Evolutionary conservation across 1,284 basidiomycete species (phyloP), one percentile per base, ranked within the genome.

Genomic region (Ustilago crameri): DNA sequence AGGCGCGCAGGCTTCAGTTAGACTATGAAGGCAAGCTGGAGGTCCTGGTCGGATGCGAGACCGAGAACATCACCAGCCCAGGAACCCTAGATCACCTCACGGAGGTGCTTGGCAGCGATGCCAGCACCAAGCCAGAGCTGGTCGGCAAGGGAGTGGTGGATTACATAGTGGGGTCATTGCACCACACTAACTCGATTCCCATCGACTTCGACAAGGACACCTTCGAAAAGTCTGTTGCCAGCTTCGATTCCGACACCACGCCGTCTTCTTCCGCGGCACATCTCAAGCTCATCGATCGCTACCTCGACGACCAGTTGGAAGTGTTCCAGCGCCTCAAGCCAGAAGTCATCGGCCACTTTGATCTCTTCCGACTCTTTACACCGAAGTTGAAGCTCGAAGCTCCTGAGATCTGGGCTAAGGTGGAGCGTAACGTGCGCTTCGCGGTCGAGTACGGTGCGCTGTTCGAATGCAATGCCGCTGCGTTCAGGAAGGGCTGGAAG

Each of bases 381-480:
- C 78, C 76, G 0, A 10, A 38, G 5, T 24, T 87, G 95, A 0
- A 94, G 91, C 91, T 85, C 86, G 86, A 30, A 91, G 66, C 46
- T 10, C 27, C 40, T 2, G 30, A 44, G 8, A 32, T 76, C 1
- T 90, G 89, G 88, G 82, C 85, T 32, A 89, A 88, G 79, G 85
- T 94, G 27, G 86, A 88, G 79, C 85, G 93, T 62, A 98, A 98
- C 82, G 85, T 98, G 60, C 79, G 83, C 24, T 90, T 86, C 61
- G 94, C 90, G 0, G 86, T 91, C 9, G 85, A 80, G 18, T 97
- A 98, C 83, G 95, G 95, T 0, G 95, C 92, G 5, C 84, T 97
- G 57, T 97, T 98, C 81, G 95, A 99, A 84, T 86, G 92, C 52
- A 98, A 96, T 80, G 91, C 93, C 12, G 92, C 96, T 7, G 93